Evolutionary conservation across 2,329 filamentous ascomycete species (phyloP).

Genomic region (Aspergillus puulaauensis): DNA sequence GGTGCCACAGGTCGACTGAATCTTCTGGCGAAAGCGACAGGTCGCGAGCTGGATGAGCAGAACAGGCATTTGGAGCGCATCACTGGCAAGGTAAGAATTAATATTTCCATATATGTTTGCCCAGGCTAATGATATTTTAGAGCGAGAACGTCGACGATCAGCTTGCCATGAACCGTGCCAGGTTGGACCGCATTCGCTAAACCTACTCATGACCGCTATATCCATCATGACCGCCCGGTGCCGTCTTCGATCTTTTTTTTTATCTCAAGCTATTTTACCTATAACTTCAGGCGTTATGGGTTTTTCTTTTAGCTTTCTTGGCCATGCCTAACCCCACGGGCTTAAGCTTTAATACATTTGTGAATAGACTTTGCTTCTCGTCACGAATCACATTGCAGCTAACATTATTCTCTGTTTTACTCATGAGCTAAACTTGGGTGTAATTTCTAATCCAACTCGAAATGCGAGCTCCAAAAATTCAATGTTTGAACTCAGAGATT

Average conservation of each 20-base stretch:
- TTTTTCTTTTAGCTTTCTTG: slow-evolving; percentile 8
- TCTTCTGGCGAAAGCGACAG: slow-evolving; percentile 70
- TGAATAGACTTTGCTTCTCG: slow-evolving; percentile 3
- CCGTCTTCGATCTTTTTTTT: slow-evolving; percentile 23
- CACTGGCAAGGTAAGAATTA: slow-evolving; percentile 66
- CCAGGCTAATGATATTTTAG: slow-evolving; percentile 46
- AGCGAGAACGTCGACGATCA: slow-evolving; percentile 81
- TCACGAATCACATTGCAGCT: neutral
- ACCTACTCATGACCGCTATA: neutral
- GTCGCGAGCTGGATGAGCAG: slow-evolving; percentile 71
- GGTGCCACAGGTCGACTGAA: slow-evolving; percentile 70
- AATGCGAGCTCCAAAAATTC: neutral
- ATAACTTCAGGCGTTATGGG: slow-evolving; percentile 26
- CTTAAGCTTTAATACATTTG: neutral
- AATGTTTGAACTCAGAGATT: neutral
- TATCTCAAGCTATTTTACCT: neutral
- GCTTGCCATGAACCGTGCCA: slow-evolving; percentile 74
- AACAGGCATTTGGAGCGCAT: slow-evolving; percentile 77
- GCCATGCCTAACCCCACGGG: neutral
- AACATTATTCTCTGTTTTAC: neutral
- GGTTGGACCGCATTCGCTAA: slow-evolving; percentile 58
- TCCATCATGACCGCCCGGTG: slow-evolving; percentile 28
- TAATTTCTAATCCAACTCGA: neutral
- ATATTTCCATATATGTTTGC: neutral
- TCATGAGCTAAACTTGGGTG: neutral